Conservation (phyloP, 768 basidiomycete species). For the Leccinum disarticulatum region DNA sequence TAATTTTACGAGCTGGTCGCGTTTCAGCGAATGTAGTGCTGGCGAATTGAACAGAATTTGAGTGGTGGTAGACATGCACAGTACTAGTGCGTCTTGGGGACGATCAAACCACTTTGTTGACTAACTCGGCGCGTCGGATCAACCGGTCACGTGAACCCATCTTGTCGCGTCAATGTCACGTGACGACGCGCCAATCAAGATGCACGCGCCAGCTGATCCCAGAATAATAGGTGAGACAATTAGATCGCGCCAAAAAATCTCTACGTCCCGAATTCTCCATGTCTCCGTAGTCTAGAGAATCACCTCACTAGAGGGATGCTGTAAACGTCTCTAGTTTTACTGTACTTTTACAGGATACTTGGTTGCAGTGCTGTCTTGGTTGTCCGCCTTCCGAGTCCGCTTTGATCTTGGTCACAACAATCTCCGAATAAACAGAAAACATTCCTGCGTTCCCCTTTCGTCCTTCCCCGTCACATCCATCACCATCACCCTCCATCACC, state of each 20-base stretch:
- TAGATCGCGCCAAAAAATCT: neutral
- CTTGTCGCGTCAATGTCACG: slow-evolving; percentile 8
- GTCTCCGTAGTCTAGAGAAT: neutral
- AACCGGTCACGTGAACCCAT: slow-evolving; percentile 19
- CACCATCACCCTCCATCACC: neutral
- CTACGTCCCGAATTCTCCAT: neutral
- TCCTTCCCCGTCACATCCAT: neutral
- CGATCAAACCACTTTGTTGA: slow-evolving; percentile 18
- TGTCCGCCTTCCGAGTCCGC: slow-evolving; percentile 2
- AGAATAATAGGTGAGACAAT: slow-evolving; percentile 20
- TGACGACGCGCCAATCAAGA: slow-evolving; percentile 11
- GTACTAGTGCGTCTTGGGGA: neutral
- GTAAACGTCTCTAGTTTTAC: neutral
- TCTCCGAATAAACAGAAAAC: slow-evolving; percentile 16
- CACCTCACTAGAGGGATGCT: neutral
- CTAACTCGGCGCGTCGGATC: slow-evolving; percentile 6
- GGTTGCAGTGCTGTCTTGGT: neutral
- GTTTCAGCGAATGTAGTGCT: slow-evolving; percentile 78
- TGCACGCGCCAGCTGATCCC: slow-evolving; percentile 4
- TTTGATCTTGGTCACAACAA: slow-evolving; percentile 12
- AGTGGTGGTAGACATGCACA: slow-evolving; percentile 64
- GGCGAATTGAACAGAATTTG: slow-evolving; percentile 85
- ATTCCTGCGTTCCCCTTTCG: neutral
- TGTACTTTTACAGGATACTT: slow-evolving; percentile 1
- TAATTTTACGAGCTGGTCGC: slow-evolving; percentile 79